phyloP scores from a whole-genome alignment of 2,329 filamentous ascomycete species.

The Ascochyta koolunga region DNA sequence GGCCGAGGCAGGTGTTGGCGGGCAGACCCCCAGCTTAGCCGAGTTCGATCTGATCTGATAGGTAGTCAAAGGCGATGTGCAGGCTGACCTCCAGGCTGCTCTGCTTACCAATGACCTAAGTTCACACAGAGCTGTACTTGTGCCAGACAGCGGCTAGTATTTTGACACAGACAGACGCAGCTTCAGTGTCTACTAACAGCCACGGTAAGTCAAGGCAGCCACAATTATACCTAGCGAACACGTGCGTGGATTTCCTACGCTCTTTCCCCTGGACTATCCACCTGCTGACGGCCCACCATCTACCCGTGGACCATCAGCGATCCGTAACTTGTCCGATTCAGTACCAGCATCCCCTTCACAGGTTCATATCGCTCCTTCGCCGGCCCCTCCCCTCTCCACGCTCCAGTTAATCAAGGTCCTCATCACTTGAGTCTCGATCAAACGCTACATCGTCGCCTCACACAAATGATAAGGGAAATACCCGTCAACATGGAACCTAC shows the following conservation, averaged over 20 bases:
- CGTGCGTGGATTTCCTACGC: neutral
- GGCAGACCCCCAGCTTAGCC: neutral
- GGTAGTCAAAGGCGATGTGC: neutral
- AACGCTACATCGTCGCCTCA: neutral
- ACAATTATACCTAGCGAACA: neutral
- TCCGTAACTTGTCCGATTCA: neutral
- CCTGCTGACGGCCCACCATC: neutral
- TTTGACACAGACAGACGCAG: neutral
- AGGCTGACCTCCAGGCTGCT: neutral
- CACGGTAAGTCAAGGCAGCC: neutral
- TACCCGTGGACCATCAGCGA: neutral
- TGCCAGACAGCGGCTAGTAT: neutral
- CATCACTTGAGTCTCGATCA: neutral
- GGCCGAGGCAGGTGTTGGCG: conserved; percentile 1
- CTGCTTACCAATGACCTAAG: neutral
- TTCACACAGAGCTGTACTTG: neutral
- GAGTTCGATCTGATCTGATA: neutral
- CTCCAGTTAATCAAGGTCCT: neutral
- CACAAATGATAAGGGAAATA: neutral
- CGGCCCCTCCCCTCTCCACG: neutral
- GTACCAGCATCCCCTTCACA: neutral
- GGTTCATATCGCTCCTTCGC: neutral
- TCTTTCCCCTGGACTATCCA: neutral
- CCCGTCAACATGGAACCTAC: neutral
- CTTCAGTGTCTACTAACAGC: neutral